Conservation (phyloP, 202 grass and related monocot species). For the Musa balbisiana region DNA sequence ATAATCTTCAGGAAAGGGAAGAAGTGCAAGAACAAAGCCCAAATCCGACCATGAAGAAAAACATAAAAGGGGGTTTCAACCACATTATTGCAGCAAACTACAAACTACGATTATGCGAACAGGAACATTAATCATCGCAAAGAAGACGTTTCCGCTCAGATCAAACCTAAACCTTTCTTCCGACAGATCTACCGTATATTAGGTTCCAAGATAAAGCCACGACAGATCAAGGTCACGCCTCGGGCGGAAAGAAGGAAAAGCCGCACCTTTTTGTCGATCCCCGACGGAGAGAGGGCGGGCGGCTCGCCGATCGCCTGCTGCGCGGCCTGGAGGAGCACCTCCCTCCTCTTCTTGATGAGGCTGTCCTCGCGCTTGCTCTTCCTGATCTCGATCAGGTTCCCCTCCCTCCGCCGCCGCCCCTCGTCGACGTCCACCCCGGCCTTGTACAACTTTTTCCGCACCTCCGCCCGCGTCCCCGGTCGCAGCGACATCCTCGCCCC, state of each 20-base stretch:
- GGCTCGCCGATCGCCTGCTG: background rate
- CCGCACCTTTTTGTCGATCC: background rate
- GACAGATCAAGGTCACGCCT: background rate
- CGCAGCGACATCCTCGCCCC: conserved; percentile 32
- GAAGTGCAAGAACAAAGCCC: too few relatives aligned
- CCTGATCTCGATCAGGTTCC: conserved; percentile 48
- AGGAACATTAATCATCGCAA: too few relatives aligned
- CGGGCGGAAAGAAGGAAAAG: background rate
- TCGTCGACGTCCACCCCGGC: conserved; percentile 33
- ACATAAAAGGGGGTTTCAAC: too few relatives aligned
- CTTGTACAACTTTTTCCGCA: conserved; percentile 57
- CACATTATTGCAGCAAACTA: too few relatives aligned
- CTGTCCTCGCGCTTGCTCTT: conserved; percentile 48
- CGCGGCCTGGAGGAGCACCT: conserved; percentile 12
- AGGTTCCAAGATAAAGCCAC: too few relatives aligned
- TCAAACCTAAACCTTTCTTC: too few relatives aligned
- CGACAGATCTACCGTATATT: too few relatives aligned
- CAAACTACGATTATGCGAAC: too few relatives aligned
- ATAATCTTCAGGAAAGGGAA: too few relatives aligned
- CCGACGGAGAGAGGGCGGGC: conserved; percentile 2
- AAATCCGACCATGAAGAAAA: too few relatives aligned
- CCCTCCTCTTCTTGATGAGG: conserved; percentile 68
- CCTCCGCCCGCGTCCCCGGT: conserved; percentile 30
- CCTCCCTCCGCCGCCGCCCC: conserved; percentile 58
- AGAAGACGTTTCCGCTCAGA: too few relatives aligned